A percentile compares a stretch with the other conserved stretches of the same genome.
Conservation (phyloP, 179 eudicot genomes). For the Patellifolia procumbens region DNA sequence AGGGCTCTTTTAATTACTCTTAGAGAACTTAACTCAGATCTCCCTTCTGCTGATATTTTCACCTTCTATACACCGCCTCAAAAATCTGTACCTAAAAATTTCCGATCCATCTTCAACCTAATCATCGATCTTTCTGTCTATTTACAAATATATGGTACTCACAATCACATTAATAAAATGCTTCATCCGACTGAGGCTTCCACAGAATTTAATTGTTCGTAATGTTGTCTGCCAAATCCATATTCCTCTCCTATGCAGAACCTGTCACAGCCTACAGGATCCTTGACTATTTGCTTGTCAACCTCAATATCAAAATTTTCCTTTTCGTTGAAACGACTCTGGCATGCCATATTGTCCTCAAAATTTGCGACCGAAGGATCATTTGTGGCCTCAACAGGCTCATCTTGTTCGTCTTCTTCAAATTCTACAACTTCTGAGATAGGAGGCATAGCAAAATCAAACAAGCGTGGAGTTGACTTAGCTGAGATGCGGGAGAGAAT, state of each 20-base stretch:
- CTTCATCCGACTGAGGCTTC: slow-evolving; percentile 26
- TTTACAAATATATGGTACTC: slow-evolving; percentile 8
- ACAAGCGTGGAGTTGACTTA: slow-evolving; percentile 7
- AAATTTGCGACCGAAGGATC: neutral
- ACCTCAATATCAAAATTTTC: neutral
- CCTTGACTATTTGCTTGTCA: slow-evolving; percentile 1
- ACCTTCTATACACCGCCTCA: slow-evolving; percentile 3
- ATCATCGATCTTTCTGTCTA: neutral
- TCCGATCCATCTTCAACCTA: neutral
- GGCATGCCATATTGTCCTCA: neutral
- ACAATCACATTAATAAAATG: neutral
- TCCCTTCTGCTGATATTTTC: neutral
- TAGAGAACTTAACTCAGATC: neutral
- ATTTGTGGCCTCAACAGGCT: neutral
- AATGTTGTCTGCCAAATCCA: slow-evolving; percentile 3
- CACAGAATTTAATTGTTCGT: slow-evolving; percentile 26
- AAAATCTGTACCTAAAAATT: neutral
- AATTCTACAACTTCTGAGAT: slow-evolving; percentile 27
- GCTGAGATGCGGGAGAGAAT: slow-evolving; percentile 32
- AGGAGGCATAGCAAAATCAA: slow-evolving; percentile 19
- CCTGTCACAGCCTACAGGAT: neutral
- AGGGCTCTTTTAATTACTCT: neutral
- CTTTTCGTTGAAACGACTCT: neutral
- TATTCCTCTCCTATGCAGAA: neutral
- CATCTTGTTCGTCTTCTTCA: slow-evolving; percentile 15